phyloP scores from a whole-genome alignment of 1,284 basidiomycete genomes.

The Marasmius tenuissimus region DNA sequence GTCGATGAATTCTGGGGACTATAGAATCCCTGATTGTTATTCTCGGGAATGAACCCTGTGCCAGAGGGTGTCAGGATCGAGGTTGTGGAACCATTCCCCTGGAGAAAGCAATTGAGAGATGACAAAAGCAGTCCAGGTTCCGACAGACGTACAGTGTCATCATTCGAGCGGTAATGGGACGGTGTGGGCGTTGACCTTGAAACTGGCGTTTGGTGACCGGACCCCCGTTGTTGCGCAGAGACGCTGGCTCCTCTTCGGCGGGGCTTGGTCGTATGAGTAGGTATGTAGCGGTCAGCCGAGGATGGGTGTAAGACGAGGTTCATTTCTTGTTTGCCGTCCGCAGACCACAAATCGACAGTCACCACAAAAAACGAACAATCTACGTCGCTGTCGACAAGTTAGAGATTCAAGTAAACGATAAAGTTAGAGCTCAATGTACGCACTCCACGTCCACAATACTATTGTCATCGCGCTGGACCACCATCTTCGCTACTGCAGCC shows the following conservation, averaged over 20 bases:
- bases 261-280: slow-evolving; percentile 52
- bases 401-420: slow-evolving; percentile 13
- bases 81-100: slow-evolving; percentile 27
- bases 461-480: slow-evolving; percentile 67
- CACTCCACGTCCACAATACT: slow-evolving; percentile 76
- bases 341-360: slow-evolving; percentile 87
- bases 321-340: slow-evolving; percentile 76
- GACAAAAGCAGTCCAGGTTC: slow-evolving; percentile 1
- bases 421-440: slow-evolving; percentile 27
- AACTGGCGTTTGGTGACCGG: slow-evolving; percentile 43
- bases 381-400: slow-evolving; percentile 59
- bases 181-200: slow-evolving; percentile 38
- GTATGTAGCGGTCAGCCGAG: slow-evolving; percentile 68
- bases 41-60: not conserved
- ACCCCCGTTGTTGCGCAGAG: slow-evolving; percentile 34
- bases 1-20: slow-evolving; percentile 10
- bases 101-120: slow-evolving; percentile 30
- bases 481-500: slow-evolving; percentile 83
- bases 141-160: slow-evolving; percentile 33
- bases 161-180: slow-evolving; percentile 35
- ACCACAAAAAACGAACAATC: slow-evolving; percentile 86
- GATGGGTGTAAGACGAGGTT: slow-evolving; percentile 87
- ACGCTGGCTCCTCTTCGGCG: slow-evolving; percentile 42
- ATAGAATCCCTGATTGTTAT: not conserved
- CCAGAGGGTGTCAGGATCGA: not conserved